phyloP scores from a whole-genome alignment of 768 basidiomycete genomes.

The Brasilioporus rufonigricans region DNA sequence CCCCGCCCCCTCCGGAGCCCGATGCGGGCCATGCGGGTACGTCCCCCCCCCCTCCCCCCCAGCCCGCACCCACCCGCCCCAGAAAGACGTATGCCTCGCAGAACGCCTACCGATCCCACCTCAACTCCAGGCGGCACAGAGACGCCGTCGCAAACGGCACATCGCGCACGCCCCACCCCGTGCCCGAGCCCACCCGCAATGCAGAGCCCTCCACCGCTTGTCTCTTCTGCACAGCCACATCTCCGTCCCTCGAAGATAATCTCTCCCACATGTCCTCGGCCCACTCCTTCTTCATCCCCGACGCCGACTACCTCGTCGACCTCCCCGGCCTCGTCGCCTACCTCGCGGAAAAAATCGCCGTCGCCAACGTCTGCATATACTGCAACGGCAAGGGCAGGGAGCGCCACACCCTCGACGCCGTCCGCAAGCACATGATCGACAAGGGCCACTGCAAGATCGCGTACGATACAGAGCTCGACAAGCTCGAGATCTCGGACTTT shows the following conservation, averaged over 20 bases:
- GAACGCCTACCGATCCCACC: slow-evolving; percentile 85
- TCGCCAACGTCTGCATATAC: slow-evolving; percentile 91
- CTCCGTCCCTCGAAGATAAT: slow-evolving; percentile 57
- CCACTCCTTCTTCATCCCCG: slow-evolving; percentile 97
- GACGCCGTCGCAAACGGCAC: slow-evolving; percentile 63
- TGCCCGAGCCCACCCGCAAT: neutral
- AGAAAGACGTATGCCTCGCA: slow-evolving; percentile 90
- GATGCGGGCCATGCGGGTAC: slow-evolving; percentile 84
- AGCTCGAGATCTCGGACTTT: slow-evolving; percentile 85
- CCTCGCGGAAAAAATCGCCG: slow-evolving; percentile 89
- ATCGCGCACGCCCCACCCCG: neutral
- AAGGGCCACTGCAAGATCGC: slow-evolving; percentile 97
- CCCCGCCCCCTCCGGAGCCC: slow-evolving; percentile 54
- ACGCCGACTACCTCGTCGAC: slow-evolving; percentile 87
- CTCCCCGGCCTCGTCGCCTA: slow-evolving; percentile 76
- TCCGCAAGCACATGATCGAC: slow-evolving; percentile 93
- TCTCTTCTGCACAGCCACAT: slow-evolving; percentile 74
- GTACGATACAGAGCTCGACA: slow-evolving; percentile 77
- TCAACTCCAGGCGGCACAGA: slow-evolving; percentile 86
- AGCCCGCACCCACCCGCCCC: neutral
- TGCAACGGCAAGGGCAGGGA: slow-evolving; percentile 83
- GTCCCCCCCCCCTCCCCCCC: slow-evolving; percentile 22
- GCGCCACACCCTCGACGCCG: slow-evolving; percentile 82
- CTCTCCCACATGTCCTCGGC: slow-evolving; percentile 81
- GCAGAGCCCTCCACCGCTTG: slow-evolving; percentile 53